Percentiles rank a stretch among this genome's conserved stretches.
Evolutionary conservation across 140 eudicot species (phyloP).

Genomic region (Eryngium alpinum): DNA sequence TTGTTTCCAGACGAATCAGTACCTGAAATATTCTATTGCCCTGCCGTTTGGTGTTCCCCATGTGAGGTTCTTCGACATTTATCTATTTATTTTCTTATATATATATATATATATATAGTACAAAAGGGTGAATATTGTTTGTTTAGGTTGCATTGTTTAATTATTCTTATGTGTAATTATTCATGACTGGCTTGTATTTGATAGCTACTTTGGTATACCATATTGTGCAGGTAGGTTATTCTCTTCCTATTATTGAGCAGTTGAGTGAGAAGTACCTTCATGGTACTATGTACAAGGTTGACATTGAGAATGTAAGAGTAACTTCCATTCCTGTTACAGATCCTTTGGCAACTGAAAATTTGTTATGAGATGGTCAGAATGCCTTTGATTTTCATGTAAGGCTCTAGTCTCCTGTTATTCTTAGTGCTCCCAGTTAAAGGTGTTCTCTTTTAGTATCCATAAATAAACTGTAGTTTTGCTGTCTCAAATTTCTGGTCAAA

Average conservation of each 20-base stretch:
- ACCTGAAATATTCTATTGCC: slow-evolving; percentile 83
- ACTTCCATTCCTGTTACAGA: not conserved
- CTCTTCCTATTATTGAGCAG: slow-evolving; percentile 67
- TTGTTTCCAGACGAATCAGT: slow-evolving; percentile 64
- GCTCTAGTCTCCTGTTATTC: too few relatives aligned
- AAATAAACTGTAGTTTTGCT: too few relatives aligned
- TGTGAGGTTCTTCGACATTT: slow-evolving; percentile 42
- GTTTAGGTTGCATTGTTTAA: not conserved
- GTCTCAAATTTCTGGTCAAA: too few relatives aligned
- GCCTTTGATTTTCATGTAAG: too few relatives aligned
- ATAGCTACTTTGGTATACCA: too few relatives aligned
- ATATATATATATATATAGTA: too few relatives aligned
- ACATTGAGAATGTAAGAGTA: slow-evolving; percentile 11
- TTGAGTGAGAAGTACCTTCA: slow-evolving; percentile 66
- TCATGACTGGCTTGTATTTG: too few relatives aligned
- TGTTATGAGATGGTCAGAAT: not conserved
- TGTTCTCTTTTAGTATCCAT: too few relatives aligned
- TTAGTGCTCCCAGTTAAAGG: too few relatives aligned
- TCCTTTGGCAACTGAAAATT: not conserved
- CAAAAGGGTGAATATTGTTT: not conserved
- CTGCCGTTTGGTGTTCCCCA: slow-evolving; percentile 98
- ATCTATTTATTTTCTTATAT: not conserved
- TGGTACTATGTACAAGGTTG: slow-evolving; percentile 81
- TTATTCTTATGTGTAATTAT: too few relatives aligned
- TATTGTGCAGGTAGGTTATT: slow-evolving; percentile 59